A percentile compares a stretch with the other conserved stretches of the same genome.
Conservation (phyloP, 2,329 filamentous ascomycete genomes). For the Thielaviopsis populi region DNA sequence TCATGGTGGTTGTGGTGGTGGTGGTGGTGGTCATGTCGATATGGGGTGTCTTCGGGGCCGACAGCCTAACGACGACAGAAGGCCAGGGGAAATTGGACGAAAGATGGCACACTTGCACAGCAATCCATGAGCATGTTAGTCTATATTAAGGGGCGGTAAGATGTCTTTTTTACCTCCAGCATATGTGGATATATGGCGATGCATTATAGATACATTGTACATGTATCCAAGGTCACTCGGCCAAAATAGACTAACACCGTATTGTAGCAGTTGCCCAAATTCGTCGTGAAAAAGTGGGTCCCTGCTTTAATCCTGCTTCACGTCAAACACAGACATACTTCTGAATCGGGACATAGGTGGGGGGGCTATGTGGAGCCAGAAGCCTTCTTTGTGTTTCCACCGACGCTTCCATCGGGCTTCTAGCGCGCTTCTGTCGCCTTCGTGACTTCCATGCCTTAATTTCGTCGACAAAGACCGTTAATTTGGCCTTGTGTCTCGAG, state of each 20-base stretch:
- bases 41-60: too few species aligned
- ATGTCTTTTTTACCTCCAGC: neutral
- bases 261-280: too few species aligned
- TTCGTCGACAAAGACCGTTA: neutral
- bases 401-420: neutral
- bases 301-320: neutral
- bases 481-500: neutral
- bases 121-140: neutral
- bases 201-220: neutral
- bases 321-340: neutral
- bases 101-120: neutral
- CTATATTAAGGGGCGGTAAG: neutral
- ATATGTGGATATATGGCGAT: neutral
- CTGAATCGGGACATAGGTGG: neutral
- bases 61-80: too few species aligned
- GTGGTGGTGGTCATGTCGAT: too few species aligned
- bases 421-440: constrained; percentile 3
- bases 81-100: neutral
- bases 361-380: neutral
- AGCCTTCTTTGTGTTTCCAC: neutral
- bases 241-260: too few species aligned
- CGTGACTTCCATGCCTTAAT: neutral
- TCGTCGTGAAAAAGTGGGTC: neutral
- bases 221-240: too few species aligned
- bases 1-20: too few species aligned